Evolutionary conservation across 352 stramenopile genomes (phyloP).

Genomic region (Plasmopara muralis): DNA sequence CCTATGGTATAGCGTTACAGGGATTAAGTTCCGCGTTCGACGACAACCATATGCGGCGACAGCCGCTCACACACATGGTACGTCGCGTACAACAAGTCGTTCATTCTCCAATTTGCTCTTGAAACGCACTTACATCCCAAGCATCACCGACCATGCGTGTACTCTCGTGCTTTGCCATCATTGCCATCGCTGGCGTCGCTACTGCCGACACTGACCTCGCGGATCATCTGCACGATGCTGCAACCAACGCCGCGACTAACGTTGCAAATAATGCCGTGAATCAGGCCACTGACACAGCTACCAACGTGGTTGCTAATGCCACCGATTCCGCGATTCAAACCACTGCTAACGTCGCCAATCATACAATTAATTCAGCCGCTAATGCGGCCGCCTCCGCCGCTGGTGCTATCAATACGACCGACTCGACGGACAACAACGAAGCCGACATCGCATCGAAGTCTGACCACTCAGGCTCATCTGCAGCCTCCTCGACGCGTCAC

Average conservation of each 20-base stretch:
- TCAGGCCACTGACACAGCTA: constrained; percentile 6
- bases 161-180: constrained; percentile 12
- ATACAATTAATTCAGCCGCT: constrained; percentile 7
- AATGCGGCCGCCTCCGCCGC: constrained; percentile 13
- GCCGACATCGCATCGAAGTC: constrained; percentile 15
- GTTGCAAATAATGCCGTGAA: constrained; percentile 4
- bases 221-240: constrained; percentile 11
- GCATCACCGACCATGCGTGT: constrained; percentile 17
- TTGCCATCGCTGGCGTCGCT: constrained; percentile 13
- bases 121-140: not conserved
- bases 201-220: constrained; percentile 8
- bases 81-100: constrained; percentile 5
- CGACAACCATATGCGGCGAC: constrained; percentile 13
- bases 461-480: constrained; percentile 7
- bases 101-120: constrained; percentile 15
- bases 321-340: constrained; percentile 9
- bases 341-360: constrained; percentile 6
- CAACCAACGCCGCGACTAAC: constrained; percentile 10
- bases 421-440: constrained; percentile 6
- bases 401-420: constrained; percentile 8
- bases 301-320: constrained; percentile 3
- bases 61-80: constrained; percentile 2
- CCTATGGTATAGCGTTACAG: no score
- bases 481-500: constrained; percentile 12
- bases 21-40: not conserved